These are phyloP conservation scores for Lumnitzera littorea DNA, from an alignment of 345 rosid species.

Conservation along the genomic window DNA sequence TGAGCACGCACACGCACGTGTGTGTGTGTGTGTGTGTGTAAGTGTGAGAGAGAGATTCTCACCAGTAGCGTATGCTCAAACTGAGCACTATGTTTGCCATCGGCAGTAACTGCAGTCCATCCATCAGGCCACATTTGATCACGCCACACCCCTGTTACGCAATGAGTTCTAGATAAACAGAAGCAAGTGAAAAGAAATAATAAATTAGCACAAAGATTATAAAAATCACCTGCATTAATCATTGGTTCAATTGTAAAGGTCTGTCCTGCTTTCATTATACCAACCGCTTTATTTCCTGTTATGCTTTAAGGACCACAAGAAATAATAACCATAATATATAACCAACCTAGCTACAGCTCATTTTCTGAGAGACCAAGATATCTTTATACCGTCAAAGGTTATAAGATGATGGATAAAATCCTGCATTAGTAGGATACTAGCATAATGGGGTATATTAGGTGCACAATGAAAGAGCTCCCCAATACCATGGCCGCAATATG, in stretches of 20 bases:
- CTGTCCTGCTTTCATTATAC: conserved; percentile 95
- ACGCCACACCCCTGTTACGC: conserved; percentile 59
- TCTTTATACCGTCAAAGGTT: not conserved
- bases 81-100: conserved; percentile 97
- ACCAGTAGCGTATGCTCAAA: conserved; percentile 98
- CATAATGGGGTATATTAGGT: conserved; percentile 95
- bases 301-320: conserved; percentile 26
- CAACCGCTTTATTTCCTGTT: conserved; percentile 94
- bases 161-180: not conserved
- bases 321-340: not conserved
- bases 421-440: conserved; percentile 48
- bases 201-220: not conserved
- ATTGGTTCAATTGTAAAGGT: conserved; percentile 96
- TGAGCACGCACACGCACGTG: no score
- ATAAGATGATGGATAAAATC: not conserved
- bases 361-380: no score
- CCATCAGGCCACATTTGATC: conserved; percentile 98
- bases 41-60: conserved; percentile 5
- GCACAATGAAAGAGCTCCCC: conserved; percentile 99
- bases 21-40: no score
- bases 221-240: conserved; percentile 76
- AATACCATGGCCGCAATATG: conserved; percentile 93
- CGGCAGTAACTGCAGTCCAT: conserved; percentile 92
- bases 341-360: not conserved
- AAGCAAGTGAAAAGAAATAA: not conserved